phyloP scores from a whole-genome alignment of 1,284 basidiomycete genomes.

The Leccinum griseonigrum region DNA sequence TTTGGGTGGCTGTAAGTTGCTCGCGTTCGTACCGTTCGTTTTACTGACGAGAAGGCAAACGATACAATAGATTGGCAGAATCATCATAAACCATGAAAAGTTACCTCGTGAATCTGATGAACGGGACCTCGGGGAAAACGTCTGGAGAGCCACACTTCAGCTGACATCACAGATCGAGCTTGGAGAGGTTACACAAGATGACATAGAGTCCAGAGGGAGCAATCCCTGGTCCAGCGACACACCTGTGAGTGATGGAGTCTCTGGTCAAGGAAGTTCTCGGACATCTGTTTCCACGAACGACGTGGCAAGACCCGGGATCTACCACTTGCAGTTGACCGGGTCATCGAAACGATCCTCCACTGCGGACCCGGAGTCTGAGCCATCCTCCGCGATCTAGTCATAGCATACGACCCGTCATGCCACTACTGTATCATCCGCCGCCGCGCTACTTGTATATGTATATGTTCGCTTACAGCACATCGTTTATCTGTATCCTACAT shows the following conservation, averaged over 20 bases:
- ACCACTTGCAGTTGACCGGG: not conserved
- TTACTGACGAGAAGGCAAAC: not conserved
- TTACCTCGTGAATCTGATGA: not conserved
- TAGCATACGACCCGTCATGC: not conserved
- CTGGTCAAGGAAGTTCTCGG: not conserved
- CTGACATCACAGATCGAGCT: not conserved
- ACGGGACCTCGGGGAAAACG: not conserved
- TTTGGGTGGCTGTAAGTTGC: constrained; percentile 22
- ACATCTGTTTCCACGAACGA: not conserved
- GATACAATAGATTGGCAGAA: constrained; percentile 14
- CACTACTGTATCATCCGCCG: not conserved
- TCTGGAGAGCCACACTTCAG: not conserved
- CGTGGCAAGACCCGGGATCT: not conserved
- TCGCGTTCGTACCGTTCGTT: not conserved
- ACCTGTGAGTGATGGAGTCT: not conserved
- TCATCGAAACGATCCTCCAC: not conserved
- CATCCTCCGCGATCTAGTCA: not conserved
- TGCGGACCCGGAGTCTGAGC: not conserved
- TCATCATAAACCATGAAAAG: constrained; percentile 15
- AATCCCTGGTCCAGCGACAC: not conserved
- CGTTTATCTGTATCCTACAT: not conserved
- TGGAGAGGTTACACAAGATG: not conserved
- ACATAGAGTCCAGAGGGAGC: not conserved
- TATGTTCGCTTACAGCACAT: not conserved
- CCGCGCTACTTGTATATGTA: not conserved